phyloP scores from a whole-genome alignment of 768 basidiomycete genomes.

The Fomitopsis serialis region DNA sequence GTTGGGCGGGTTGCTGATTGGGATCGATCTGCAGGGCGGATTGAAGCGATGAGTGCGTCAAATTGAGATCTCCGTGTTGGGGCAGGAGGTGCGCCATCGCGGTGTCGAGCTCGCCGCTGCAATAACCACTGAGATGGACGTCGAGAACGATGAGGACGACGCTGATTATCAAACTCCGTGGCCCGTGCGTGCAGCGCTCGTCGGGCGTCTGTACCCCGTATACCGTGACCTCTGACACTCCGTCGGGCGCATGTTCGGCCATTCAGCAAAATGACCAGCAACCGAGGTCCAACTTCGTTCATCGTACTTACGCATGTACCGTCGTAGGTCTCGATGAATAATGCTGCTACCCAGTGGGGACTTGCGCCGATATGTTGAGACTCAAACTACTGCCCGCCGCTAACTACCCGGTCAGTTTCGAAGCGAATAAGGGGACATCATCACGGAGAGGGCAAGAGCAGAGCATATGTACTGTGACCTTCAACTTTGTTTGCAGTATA shows the following conservation, averaged over 20 bases:
- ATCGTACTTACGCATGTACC: too few species aligned
- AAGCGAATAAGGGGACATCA: too few species aligned
- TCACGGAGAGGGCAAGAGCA: too few species aligned
- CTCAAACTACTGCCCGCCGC: too few species aligned
- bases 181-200: not conserved
- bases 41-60: constrained; percentile 48
- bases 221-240: not conserved
- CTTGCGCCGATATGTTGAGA: too few species aligned
- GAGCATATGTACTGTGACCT: too few species aligned
- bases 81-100: constrained; percentile 44
- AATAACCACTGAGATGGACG: constrained; percentile 3
- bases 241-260: not conserved
- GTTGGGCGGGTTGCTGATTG: constrained; percentile 44
- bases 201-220: not conserved
- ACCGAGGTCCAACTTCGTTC: too few species aligned
- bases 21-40: constrained; percentile 69
- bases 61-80: constrained; percentile 38
- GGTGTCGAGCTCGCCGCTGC: constrained; percentile 5
- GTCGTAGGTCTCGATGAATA: too few species aligned
- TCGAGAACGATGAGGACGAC: constrained; percentile 4
- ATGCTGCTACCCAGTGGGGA: too few species aligned
- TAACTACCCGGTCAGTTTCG: too few species aligned
- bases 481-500: too few species aligned
- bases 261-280: not conserved
- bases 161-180: constrained; percentile 2